These are phyloP conservation scores for Guyanaporus albipodus DNA, from an alignment of 768 basidiomycete species.

Conservation along the genomic window DNA sequence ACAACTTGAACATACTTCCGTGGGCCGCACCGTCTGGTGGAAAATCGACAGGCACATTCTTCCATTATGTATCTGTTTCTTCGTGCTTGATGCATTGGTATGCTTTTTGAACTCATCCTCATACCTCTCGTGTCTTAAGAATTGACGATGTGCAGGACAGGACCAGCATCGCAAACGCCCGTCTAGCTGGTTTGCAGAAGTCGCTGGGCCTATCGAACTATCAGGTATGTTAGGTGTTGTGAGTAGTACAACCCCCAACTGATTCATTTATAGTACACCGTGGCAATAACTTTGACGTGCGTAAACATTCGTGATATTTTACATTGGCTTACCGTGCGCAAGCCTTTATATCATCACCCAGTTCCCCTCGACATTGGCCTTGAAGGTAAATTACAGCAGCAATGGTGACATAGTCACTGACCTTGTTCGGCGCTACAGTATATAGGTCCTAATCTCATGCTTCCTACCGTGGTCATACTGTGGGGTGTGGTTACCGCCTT, in stretches of 20 bases:
- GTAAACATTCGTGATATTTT: background rate
- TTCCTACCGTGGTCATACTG: background rate
- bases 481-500: background rate
- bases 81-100: constrained; percentile 50
- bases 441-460: background rate
- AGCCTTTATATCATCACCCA: constrained; percentile 45
- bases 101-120: constrained; percentile 12
- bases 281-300: constrained; percentile 29
- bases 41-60: constrained; percentile 48
- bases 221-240: constrained; percentile 13
- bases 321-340: background rate
- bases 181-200: constrained; percentile 55
- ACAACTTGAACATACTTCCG: constrained; percentile 4
- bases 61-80: constrained; percentile 47
- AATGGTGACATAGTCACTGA: background rate
- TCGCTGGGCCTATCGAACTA: constrained; percentile 37
- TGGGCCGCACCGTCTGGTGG: constrained; percentile 42
- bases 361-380: constrained; percentile 57
- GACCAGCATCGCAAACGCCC: constrained; percentile 55
- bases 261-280: constrained; percentile 28
- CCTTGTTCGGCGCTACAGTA: constrained; percentile 15
- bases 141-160: constrained; percentile 25
- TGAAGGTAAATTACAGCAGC: constrained; percentile 36
- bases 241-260: background rate
- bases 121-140: background rate